phyloP scores from a whole-genome alignment of 164 flowering plant species.

The Annona cherimola region DNA sequence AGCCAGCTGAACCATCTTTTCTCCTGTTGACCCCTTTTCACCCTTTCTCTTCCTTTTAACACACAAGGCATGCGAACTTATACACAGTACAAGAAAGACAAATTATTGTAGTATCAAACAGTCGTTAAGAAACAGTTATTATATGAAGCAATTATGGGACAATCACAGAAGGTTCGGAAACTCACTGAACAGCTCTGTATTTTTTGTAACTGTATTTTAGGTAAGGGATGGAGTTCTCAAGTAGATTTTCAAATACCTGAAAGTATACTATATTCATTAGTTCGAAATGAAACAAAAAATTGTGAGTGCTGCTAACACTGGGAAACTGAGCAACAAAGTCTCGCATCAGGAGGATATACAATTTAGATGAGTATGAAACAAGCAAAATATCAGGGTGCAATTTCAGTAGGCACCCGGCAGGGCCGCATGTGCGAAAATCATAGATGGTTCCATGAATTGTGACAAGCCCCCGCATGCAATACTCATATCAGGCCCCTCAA shows the following conservation, averaged over 20 bases:
- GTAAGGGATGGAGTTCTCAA: slow-evolving; percentile 77
- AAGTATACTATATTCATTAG: slow-evolving; percentile 3
- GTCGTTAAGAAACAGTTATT: not conserved
- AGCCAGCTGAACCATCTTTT: slow-evolving; percentile 39
- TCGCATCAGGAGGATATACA: not conserved
- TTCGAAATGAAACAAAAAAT: not conserved
- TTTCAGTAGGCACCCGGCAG: not conserved
- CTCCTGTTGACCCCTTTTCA: slow-evolving; percentile 40
- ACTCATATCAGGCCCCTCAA: not conserved
- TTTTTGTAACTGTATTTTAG: slow-evolving; percentile 80
- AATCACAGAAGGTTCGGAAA: slow-evolving; percentile 10
- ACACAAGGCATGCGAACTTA: slow-evolving; percentile 6
- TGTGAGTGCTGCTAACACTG: not conserved
- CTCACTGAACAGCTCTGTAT: slow-evolving; percentile 66
- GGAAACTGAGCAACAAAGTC: not conserved
- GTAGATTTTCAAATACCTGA: slow-evolving; percentile 74
- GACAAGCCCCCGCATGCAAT: not conserved
- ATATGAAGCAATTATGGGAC: not conserved
- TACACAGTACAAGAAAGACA: not conserved
- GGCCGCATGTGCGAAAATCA: not conserved
- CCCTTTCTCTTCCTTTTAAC: slow-evolving; percentile 46
- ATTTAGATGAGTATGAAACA: not conserved
- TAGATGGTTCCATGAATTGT: not conserved
- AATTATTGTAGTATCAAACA: not conserved
- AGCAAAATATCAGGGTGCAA: not conserved